A percentile compares a stretch with the other conserved stretches of the same genome.
These are phyloP conservation scores for Cladosporium sp. DNA, from an alignment of 2,329 filamentous ascomycete species.

Conservation along the genomic window DNA sequence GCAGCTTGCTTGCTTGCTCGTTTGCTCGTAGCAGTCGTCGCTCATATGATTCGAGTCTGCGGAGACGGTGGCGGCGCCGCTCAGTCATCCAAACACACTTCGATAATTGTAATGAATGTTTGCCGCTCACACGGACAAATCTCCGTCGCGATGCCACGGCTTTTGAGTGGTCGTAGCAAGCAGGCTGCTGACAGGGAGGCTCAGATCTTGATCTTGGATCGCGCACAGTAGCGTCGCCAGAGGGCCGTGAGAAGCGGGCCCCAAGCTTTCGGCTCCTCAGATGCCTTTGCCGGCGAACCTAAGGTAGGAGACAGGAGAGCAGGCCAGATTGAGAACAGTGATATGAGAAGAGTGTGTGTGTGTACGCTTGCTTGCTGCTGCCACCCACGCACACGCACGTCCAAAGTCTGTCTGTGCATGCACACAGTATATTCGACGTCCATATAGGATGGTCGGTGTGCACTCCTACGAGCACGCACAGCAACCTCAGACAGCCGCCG, in stretches of 20 bases:
- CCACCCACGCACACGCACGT: background rate
- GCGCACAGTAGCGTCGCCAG: constrained; percentile 1
- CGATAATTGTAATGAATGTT: background rate
- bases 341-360: background rate
- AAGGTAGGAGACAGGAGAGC: background rate
- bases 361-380: background rate
- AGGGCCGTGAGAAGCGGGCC: background rate
- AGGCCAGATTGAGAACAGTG: background rate
- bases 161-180: background rate
- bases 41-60: background rate
- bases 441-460: background rate
- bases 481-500: background rate
- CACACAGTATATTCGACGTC: background rate
- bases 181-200: background rate
- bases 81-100: background rate
- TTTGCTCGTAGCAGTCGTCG: background rate
- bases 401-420: background rate
- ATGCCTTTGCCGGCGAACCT: background rate
- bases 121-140: background rate
- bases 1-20: background rate
- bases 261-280: constrained; percentile 16
- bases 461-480: background rate
- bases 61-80: background rate
- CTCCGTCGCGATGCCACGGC: background rate
- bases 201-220: constrained; percentile 4